These are phyloP conservation scores for Toxoplasma gondii DNA, from an alignment of 169 alveolate genomes.

Conservation along the genomic window DNA sequence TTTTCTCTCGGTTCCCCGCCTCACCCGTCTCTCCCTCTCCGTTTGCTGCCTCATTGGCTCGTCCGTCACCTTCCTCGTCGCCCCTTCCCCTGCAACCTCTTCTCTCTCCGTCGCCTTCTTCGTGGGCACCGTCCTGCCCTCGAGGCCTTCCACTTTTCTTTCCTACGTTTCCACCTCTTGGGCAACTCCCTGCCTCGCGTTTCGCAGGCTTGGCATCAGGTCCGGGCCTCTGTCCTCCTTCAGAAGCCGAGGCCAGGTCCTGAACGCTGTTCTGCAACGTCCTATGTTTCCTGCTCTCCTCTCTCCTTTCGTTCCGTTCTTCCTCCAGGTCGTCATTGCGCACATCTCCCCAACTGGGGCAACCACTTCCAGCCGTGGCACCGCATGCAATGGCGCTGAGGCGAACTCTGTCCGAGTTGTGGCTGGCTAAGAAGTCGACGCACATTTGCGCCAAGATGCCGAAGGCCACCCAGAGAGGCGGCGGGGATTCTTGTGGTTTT, in stretches of 20 bases:
- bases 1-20: neutral
- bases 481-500: neutral
- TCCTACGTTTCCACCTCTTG: too few relatives aligned
- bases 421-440: slow-evolving; percentile 16
- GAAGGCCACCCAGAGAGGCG: slow-evolving; percentile 20
- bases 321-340: too few relatives aligned
- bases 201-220: too few relatives aligned
- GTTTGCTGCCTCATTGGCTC: neutral
- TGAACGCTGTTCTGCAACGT: too few relatives aligned
- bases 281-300: too few relatives aligned
- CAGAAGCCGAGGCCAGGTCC: too few relatives aligned
- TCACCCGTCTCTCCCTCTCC: neutral
- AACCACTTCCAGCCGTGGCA: neutral
- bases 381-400: neutral
- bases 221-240: too few relatives aligned
- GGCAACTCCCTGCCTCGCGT: too few relatives aligned
- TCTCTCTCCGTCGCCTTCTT: neutral
- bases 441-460: slow-evolving; percentile 37
- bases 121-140: neutral
- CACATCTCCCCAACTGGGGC: too few relatives aligned
- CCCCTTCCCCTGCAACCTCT: neutral
- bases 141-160: too few relatives aligned
- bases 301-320: too few relatives aligned
- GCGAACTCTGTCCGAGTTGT: neutral
- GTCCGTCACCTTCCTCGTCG: neutral